phyloP scores from a whole-genome alignment of 1,284 basidiomycete genomes.

The Irpex sp. region DNA sequence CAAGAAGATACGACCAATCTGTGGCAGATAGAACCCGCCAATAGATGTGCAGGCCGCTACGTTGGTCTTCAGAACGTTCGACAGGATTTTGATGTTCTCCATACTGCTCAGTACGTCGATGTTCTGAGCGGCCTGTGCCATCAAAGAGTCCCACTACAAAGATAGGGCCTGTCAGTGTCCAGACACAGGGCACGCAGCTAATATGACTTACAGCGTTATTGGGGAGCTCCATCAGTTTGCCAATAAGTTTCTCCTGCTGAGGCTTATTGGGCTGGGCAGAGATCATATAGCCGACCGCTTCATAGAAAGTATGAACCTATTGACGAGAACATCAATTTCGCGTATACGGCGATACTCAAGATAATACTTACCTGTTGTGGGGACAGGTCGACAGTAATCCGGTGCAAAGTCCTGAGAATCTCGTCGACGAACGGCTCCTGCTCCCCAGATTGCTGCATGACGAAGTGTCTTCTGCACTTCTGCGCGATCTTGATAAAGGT shows the following conservation, averaged over 20 bases:
- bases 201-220: constrained; percentile 79
- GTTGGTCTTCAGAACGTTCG: constrained; percentile 98
- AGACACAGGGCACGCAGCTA: neutral
- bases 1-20: constrained; percentile 94
- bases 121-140: constrained; percentile 93
- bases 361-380: constrained; percentile 76
- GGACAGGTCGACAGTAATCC: constrained; percentile 94
- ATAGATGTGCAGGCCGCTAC: constrained; percentile 98
- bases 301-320: constrained; percentile 94
- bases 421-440: constrained; percentile 98
- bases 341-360: neutral
- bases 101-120: constrained; percentile 89
- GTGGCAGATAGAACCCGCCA: constrained; percentile 95
- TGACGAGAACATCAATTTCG: constrained; percentile 10
- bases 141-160: constrained; percentile 90
- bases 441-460: constrained; percentile 98
- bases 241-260: constrained; percentile 93
- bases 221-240: constrained; percentile 95
- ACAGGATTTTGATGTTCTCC: constrained; percentile 97
- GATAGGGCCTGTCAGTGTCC: neutral
- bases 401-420: constrained; percentile 88
- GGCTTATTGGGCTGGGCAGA: constrained; percentile 98
- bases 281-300: constrained; percentile 99
- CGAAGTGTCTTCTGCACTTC: constrained; percentile 97
- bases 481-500: constrained; percentile 99